Base-by-base conservation (phyloP, 345 rosid genomes). In the Populus nigra region DNA sequence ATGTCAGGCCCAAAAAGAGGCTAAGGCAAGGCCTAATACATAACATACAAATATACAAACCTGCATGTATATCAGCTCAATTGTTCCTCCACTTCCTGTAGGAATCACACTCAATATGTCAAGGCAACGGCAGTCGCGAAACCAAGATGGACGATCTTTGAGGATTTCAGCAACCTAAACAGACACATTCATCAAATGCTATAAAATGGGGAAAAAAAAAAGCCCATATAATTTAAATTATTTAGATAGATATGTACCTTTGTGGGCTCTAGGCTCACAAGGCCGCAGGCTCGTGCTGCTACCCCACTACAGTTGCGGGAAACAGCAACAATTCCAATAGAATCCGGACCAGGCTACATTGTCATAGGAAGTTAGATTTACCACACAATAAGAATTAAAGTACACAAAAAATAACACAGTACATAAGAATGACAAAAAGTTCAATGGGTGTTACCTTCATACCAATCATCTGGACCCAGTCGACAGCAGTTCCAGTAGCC, bases 401-500 rank as follows among this genome's bases (percentile, higher is more conserved):
- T 7, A 76, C 2, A 55, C 9, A 41, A n/a, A 6, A 66, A 39
- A 77, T 20, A 53, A 22, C 68, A 5, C 67, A 72, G 3, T 1
- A 36, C 43, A 50, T 1, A 8, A 22, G 20, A 7, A 69, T 7
- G 35, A n/a, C 33, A 8, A 47, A 65, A 43, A 7, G 5, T 11
- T 59, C 20, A 69, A 68, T 47, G 38, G 1, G 50, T 71, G 67
- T 62, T 71, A 94, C 99, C 99, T 95, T 95, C 99, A 95, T 95
- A 97, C 99, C 99, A 91, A 93, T 92, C 98, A 95, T 93, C 93
- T 95, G 99, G 27, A 93, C 99, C 99, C 99, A 95, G 90, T 95
- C 90, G 82, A 95, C 93, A 92, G 99, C 98, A 88, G 98, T 95
- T 88, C 99, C 99, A 49, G 98, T 95, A 88, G 99, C 99, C 91